These are phyloP conservation scores for Cryptosporidium bovis DNA, from an alignment of 169 alveolate genomes.

Conservation along the genomic window DNA sequence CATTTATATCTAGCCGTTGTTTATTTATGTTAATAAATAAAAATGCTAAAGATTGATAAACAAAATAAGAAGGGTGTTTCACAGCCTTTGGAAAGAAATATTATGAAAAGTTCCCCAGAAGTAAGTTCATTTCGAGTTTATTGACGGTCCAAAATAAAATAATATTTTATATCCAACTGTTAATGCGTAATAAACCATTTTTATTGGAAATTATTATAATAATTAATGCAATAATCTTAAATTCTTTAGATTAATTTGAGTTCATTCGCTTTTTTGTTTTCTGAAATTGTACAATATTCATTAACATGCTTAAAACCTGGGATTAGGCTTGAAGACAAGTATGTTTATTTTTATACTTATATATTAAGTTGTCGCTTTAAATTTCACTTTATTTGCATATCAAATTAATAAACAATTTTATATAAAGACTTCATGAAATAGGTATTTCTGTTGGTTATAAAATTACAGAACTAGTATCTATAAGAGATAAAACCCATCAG, in stretches of 20 bases:
- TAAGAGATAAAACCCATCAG: slow-evolving; percentile 79
- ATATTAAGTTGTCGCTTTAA: background rate
- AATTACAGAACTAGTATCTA: slow-evolving; percentile 78
- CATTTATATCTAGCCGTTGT: too few relatives aligned
- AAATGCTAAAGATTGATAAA: slow-evolving; percentile 55
- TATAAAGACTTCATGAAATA: slow-evolving; percentile 81
- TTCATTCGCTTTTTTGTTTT: slow-evolving; percentile 80
- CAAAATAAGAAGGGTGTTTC: slow-evolving; percentile 40
- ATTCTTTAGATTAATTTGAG: slow-evolving; percentile 79
- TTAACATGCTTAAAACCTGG: slow-evolving; percentile 81
- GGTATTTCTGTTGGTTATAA: slow-evolving; percentile 84
- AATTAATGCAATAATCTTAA: background rate
- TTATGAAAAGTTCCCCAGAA: slow-evolving; percentile 52
- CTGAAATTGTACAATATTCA: slow-evolving; percentile 84
- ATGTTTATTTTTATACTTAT: slow-evolving; percentile 4
- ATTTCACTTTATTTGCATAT: background rate
- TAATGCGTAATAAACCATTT: too few relatives aligned
- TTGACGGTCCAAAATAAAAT: too few relatives aligned
- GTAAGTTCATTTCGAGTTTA: slow-evolving; percentile 3
- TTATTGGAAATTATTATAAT: background rate
- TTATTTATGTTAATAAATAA: background rate
- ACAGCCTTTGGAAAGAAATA: slow-evolving; percentile 71
- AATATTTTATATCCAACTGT: too few relatives aligned
- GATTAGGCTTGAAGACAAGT: slow-evolving; percentile 82
- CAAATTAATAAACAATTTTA: too few relatives aligned